Evolutionary conservation across 1,284 basidiomycete species (phyloP).

Genomic region (Prillingera fragicola): DNA sequence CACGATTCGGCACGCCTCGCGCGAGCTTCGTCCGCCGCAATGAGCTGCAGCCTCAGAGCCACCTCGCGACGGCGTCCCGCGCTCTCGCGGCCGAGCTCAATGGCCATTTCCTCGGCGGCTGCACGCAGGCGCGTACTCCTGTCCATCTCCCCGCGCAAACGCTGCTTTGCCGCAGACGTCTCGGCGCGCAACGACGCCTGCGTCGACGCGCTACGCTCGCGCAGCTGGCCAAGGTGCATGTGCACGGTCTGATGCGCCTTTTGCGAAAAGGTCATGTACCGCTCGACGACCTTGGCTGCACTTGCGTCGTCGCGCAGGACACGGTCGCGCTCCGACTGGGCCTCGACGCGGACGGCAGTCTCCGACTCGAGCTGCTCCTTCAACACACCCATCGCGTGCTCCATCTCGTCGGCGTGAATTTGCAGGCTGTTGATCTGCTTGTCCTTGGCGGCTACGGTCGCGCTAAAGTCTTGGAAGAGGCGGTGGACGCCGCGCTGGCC

Average conservation of each 20-base stretch:
- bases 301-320: conserved; percentile 64
- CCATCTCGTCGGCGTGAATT: conserved; percentile 69
- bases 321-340: conserved; percentile 57
- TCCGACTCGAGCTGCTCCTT: conserved; percentile 50
- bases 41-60: conserved; percentile 60
- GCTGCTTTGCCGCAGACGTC: conserved; percentile 17
- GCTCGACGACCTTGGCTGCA: conserved; percentile 75
- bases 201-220: conserved; percentile 60
- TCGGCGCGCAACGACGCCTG: conserved; percentile 54
- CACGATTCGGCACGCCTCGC: conserved; percentile 35
- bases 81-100: conserved; percentile 65
- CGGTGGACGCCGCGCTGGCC: conserved; percentile 45
- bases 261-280: conserved; percentile 89
- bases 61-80: conserved; percentile 72
- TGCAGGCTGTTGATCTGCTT: conserved; percentile 66
- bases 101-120: conserved; percentile 66
- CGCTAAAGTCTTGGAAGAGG: conserved; percentile 43
- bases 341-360: conserved; percentile 33
- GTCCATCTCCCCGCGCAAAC: conserved; percentile 25
- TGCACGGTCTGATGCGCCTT: conserved; percentile 66
- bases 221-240: conserved; percentile 55
- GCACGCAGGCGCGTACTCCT: conserved; percentile 54
- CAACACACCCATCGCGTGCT: conserved; percentile 53
- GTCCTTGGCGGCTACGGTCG: conserved; percentile 32
- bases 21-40: conserved; percentile 61